These are phyloP conservation scores for Penicillium salamii DNA, from an alignment of 495 filamentous ascomycete genomes.

Conservation along the genomic window DNA sequence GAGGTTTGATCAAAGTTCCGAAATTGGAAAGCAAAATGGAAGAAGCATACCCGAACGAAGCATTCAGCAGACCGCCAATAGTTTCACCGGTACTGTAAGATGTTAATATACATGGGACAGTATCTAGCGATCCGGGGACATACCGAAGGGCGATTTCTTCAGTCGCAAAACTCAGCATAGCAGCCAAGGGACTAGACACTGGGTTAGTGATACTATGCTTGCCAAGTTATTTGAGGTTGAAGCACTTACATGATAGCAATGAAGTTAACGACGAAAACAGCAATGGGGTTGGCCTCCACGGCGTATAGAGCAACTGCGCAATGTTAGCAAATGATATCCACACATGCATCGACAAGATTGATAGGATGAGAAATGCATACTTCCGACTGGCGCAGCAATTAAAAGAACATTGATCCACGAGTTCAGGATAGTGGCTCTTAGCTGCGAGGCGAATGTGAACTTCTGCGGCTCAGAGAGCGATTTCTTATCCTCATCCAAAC, in stretches of 20 bases:
- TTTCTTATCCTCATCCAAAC: slow-evolving; percentile 19
- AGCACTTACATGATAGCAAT: slow-evolving; percentile 70
- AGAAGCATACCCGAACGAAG: slow-evolving; percentile 71
- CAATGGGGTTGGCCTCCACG: slow-evolving; percentile 51
- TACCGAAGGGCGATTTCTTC: slow-evolving; percentile 53
- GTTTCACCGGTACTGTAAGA: slow-evolving; percentile 63
- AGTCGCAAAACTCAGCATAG: slow-evolving; percentile 55
- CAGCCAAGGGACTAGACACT: slow-evolving; percentile 44
- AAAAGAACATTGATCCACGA: slow-evolving; percentile 84
- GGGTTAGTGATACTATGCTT: not conserved
- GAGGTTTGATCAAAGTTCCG: too few relatives aligned
- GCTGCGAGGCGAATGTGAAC: slow-evolving; percentile 67
- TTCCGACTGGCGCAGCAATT: slow-evolving; percentile 73
- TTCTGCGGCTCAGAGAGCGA: slow-evolving; percentile 41
- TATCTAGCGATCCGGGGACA: not conserved
- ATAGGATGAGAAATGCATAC: slow-evolving; percentile 27
- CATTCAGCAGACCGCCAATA: slow-evolving; percentile 82
- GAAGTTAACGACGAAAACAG: slow-evolving; percentile 84
- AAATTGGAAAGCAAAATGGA: too few relatives aligned
- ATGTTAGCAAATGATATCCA: too few relatives aligned
- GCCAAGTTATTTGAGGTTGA: not conserved
- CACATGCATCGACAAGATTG: too few relatives aligned
- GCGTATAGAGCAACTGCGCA: slow-evolving; percentile 62
- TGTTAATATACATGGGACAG: slow-evolving; percentile 1
- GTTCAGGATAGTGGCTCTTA: slow-evolving; percentile 67